Conservation (phyloP, 1,139 yeast species). For the Protomyces macrosporus region DNA sequence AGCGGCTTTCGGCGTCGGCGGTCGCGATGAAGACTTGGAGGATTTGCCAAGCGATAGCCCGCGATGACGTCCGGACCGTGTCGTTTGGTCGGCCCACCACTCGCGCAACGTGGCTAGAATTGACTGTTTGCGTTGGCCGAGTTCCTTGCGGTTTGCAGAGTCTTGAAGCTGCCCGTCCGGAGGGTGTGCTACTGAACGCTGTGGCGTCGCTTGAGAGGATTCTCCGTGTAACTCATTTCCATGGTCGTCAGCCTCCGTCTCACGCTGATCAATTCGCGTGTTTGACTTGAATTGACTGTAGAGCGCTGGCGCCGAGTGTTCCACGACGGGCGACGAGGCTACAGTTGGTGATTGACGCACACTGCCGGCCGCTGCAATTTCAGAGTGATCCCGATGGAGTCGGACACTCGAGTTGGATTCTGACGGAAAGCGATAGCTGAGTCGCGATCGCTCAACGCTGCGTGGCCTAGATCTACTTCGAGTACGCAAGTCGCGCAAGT, state of each 20-base stretch:
- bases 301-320: neutral
- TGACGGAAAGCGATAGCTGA: neutral
- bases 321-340: neutral
- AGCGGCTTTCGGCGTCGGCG: neutral
- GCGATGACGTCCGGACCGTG: neutral
- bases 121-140: conserved; percentile 8
- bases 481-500: neutral
- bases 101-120: conserved; percentile 7
- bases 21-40: neutral
- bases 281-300: neutral
- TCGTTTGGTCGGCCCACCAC: conserved; percentile 19
- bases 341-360: neutral
- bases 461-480: neutral
- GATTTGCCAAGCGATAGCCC: neutral
- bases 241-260: neutral
- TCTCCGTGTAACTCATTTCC: neutral
- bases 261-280: neutral
- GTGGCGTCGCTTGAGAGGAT: neutral
- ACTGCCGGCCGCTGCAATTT: neutral
- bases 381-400: neutral
- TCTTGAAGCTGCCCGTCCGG: neutral
- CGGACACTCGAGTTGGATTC: neutral
- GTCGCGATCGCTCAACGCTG: neutral
- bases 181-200: neutral
- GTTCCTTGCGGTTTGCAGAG: conserved; percentile 8